Base-by-base conservation (phyloP, 345 rosid genomes). In the Raphanus sativus region DNA sequence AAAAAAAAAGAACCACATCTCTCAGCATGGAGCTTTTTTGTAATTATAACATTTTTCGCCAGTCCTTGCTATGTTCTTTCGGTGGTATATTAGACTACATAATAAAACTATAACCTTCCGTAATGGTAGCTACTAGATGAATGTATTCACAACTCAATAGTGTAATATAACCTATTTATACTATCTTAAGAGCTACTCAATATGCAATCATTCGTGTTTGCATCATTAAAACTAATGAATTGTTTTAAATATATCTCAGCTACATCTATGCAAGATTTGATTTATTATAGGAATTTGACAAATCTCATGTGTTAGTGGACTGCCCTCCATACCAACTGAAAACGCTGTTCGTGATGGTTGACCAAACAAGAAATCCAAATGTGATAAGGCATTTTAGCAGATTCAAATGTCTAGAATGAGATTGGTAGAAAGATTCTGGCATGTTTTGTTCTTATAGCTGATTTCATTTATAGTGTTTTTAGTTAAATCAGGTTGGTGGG, bases 331-430 rank as follows among this genome's bases (percentile, higher is more conserved):
- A 65, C 79, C 86, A 64, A 38, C 30, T 28, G 30, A 28, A 28
- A 28, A 2, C 30, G 30, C 30, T 28, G 30, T 28, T 28, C 30
- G 89, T 21, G 96, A 95, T 62, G 89, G 88, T 70, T 83, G 94
- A 81, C 93, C 85, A 28, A 92, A 86, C 85, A 92, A 90, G 85
- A 95, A 88, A 83, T 92, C 96, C 38, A 91, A 95, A 81, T 92
- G 98, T 98, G 98, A 91, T 76, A 87, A 88, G 93, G 93, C 21
- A 21, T 21, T 21, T 21, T 10, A 61, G 33, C 30, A 24, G 33
- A 45, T 67, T 45, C 17, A 7, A 15, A 12, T 73, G 55, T 78
- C 36, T 67, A 45, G 6, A 60, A 15, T 59, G 38, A 12, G 59
- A 67, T 58, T 8, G 21, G 21, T 36, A 3, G 2, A 16, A 28